A percentile compares a stretch with the other conserved stretches of the same genome.
phyloP scores from a whole-genome alignment of 257 asterid genomes.

The Fraxinus anomala region DNA sequence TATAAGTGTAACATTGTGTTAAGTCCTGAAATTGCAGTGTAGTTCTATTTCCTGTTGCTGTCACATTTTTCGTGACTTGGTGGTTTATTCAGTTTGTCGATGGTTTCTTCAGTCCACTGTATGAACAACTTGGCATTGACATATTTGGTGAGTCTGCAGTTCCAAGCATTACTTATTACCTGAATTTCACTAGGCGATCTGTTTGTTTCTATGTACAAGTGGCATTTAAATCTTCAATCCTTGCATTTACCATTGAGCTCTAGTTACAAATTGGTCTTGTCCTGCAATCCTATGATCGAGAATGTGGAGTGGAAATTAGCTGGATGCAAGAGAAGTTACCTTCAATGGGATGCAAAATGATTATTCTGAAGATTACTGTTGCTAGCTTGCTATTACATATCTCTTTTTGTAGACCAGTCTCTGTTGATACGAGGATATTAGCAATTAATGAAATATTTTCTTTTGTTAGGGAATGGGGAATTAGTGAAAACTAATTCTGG shows the following conservation, averaged over 20 bases:
- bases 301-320: neutral
- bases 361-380: neutral
- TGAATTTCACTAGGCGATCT: neutral
- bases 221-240: neutral
- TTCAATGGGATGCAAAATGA: neutral
- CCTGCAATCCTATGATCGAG: neutral
- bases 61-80: constrained; percentile 90
- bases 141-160: constrained; percentile 63
- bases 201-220: constrained; percentile 1
- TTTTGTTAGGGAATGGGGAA: neutral
- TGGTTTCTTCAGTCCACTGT: constrained; percentile 95
- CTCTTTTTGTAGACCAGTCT: neutral
- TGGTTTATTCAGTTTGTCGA: constrained; percentile 95
- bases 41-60: constrained; percentile 88
- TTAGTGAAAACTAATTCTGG: neutral
- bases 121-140: constrained; percentile 76
- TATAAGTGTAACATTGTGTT: constrained; percentile 22
- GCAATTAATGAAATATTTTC: neutral
- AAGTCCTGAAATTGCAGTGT: constrained; percentile 59
- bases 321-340: neutral
- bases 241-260: neutral
- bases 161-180: neutral
- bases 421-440: neutral
- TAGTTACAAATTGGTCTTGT: neutral
- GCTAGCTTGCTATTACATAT: neutral